Conservation (phyloP, 345 rosid genomes). For the Populus tremula region DNA sequence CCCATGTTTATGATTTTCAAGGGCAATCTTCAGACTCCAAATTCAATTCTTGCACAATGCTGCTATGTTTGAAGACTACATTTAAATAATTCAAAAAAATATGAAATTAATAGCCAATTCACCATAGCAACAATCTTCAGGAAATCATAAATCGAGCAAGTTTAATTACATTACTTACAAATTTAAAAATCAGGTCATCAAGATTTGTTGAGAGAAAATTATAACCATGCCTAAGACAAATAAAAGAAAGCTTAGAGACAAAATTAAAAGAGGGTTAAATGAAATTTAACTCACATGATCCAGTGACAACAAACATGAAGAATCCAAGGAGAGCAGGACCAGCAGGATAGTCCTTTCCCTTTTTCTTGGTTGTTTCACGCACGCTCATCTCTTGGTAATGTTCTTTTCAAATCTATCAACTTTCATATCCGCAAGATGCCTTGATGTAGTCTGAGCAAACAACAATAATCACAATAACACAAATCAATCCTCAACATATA, state of each 20-base stretch:
- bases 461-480: background rate
- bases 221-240: background rate
- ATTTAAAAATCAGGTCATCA: background rate
- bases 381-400: slow-evolving; percentile 79
- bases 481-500: background rate
- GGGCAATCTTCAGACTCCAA: background rate
- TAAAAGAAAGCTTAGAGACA: background rate
- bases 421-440: slow-evolving; percentile 78
- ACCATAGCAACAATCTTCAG: background rate
- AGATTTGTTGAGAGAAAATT: background rate
- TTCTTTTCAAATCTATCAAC: slow-evolving; percentile 75
- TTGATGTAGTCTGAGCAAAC: slow-evolving; percentile 71
- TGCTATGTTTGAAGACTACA: background rate
- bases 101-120: background rate
- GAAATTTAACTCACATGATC: slow-evolving; percentile 63
- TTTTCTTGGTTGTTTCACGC: slow-evolving; percentile 74
- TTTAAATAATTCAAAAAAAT: background rate
- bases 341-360: slow-evolving; percentile 82
- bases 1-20: background rate
- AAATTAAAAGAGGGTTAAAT: background rate
- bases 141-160: background rate
- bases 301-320: slow-evolving; percentile 85
- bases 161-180: background rate
- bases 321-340: slow-evolving; percentile 86
- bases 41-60: background rate